Evolutionary conservation across 345 rosid genomes (phyloP).

Genomic region (Aurinia saxatilis): DNA sequence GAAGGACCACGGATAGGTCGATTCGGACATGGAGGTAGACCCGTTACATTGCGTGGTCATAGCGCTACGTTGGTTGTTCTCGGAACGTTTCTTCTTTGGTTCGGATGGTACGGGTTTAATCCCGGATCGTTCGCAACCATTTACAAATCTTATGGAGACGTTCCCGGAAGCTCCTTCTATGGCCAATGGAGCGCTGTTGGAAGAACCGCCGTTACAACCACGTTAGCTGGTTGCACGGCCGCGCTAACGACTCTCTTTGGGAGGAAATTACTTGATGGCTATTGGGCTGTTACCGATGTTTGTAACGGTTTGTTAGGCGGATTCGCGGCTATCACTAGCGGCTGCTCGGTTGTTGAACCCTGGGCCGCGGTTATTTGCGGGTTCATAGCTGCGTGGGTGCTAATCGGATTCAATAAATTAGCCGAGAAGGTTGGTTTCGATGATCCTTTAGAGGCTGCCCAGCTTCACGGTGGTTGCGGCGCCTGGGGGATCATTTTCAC

Average conservation of each 20-base stretch:
- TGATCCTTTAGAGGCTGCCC: constrained; percentile 44
- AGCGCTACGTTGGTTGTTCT: constrained; percentile 38
- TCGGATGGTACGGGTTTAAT: constrained; percentile 41
- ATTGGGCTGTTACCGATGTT: constrained; percentile 38
- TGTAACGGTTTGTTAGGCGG: constrained; percentile 43
- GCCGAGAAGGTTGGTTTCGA: constrained; percentile 30
- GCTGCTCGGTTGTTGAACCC: constrained; percentile 37
- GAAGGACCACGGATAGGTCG: constrained; percentile 39
- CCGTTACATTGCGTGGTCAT: constrained; percentile 30
- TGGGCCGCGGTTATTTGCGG: constrained; percentile 42
- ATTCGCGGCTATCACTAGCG: constrained; percentile 38
- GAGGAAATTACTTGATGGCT: constrained; percentile 24
- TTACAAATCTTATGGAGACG: constrained; percentile 11
- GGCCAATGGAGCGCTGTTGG: constrained; percentile 45
- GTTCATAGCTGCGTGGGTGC: constrained; percentile 37
- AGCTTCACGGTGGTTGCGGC: constrained; percentile 42
- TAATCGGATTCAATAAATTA: constrained; percentile 32
- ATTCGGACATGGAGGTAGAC: constrained; percentile 19
- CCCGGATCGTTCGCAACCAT: constrained; percentile 41
- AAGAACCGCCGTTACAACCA: constrained; percentile 41
- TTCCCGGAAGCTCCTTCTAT: constrained; percentile 18
- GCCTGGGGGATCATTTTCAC: constrained; percentile 40
- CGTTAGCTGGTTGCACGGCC: constrained; percentile 37
- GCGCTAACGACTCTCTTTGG: constrained; percentile 39
- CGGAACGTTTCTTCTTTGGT: constrained; percentile 40